Base-by-base conservation (phyloP, 2,329 filamentous ascomycete genomes). In the Cladosporium sp. region DNA sequence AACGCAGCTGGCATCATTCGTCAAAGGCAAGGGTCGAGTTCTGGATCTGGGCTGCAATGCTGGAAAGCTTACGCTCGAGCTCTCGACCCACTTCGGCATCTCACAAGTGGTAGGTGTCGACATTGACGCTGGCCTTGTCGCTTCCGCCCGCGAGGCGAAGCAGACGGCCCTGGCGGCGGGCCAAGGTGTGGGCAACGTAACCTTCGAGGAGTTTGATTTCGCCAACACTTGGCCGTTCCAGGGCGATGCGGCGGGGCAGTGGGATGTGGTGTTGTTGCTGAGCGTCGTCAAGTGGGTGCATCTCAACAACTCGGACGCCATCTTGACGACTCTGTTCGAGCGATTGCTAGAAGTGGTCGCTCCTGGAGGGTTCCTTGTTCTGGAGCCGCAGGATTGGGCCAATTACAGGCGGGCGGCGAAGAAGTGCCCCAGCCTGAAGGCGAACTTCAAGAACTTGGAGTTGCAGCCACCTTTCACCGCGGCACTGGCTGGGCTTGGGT, bases 231-330 rank as follows among this genome's bases (percentile, higher is more conserved):
- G 48, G 48, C 48, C 48, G 16, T 50, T 43, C 31, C 28, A 33
- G 32, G 48, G 48, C 6, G n/a, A 28, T 11, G 48, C 48, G 0
- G 16, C 48, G n/a, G 48, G 48, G 3, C n/a, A 34, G 9, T 50
- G 40, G 40, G 48, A 50, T 31, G 48, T 50, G 16, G 28, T 50
- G 1, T 19, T 50, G 31, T 38, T 50, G 19, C 38, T 50, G 13
- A 50, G 48, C 16, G 48, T 50, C 16, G 40, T 50, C 40, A 50
- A 50, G 31, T 50, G 48, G 48, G 16, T 50, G 32, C 48, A 50
- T 28, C 32, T 50, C 7, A 50, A 50, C 40, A 50, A 43, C 11
- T 50, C 48, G 2, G 48, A 50, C n/a, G 48, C 48, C 8, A 19
- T 50, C 2, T 38, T 50, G 16, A 33, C 43, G 5, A 40, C 43